phyloP scores from a whole-genome alignment of 73 alveolate species.

The Paramecium biaurelia region DNA sequence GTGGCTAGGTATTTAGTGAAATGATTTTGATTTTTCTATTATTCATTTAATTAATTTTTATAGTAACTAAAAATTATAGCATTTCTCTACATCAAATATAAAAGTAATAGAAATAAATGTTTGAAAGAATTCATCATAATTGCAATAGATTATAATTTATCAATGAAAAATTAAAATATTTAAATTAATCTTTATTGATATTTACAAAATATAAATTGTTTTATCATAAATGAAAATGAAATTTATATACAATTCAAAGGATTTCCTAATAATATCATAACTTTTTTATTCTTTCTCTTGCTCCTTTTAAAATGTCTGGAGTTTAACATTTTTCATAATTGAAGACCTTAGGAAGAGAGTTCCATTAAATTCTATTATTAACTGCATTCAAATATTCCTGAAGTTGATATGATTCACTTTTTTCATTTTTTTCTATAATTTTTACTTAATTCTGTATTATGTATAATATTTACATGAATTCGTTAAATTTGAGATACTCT shows the following conservation, averaged over 20 bases:
- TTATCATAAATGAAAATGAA: not conserved
- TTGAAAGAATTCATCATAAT: too few species aligned
- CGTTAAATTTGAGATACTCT: not conserved
- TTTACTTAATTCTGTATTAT: not conserved
- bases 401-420: not conserved
- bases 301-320: not conserved
- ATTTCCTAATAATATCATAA: not conserved
- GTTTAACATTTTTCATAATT: not conserved
- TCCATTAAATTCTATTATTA: not conserved
- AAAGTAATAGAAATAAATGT: too few species aligned
- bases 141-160: too few species aligned
- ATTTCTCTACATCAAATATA: not conserved
- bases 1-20: too few species aligned
- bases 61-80: not conserved
- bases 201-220: too few species aligned
- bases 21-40: too few species aligned
- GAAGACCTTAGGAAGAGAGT: not conserved
- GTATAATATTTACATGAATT: not conserved
- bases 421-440: not conserved
- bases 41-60: not conserved
- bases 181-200: too few species aligned
- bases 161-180: too few species aligned
- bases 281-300: not conserved
- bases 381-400: not conserved
- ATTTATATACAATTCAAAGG: not conserved